Conservation (phyloP, 2,329 filamentous ascomycete species). For the Westerdykella aurantiaca region DNA sequence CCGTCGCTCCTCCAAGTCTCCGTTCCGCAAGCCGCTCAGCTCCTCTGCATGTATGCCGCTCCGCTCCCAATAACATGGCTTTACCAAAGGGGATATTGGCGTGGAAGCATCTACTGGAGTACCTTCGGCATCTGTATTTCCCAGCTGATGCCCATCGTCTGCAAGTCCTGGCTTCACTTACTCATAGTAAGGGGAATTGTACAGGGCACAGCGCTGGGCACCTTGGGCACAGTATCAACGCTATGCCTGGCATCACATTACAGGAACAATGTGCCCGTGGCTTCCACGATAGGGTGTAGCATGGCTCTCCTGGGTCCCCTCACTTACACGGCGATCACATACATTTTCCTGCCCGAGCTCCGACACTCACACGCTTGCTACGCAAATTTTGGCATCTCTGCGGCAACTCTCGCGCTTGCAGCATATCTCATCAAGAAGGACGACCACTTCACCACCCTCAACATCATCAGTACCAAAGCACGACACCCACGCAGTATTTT, state of each 20-base stretch:
- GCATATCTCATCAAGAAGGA: slow-evolving; percentile 5
- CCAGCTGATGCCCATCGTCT: slow-evolving; percentile 2
- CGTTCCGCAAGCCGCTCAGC: slow-evolving; percentile 9
- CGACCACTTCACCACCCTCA: background rate
- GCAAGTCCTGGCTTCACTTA: slow-evolving; percentile 3
- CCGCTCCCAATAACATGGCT: background rate
- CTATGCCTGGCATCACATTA: slow-evolving; percentile 18
- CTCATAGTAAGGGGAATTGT: slow-evolving; percentile 12
- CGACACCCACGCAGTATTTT: background rate
- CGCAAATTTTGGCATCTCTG: slow-evolving; percentile 2
- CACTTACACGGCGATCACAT: slow-evolving; percentile 9
- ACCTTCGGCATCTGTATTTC: background rate
- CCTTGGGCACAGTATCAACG: slow-evolving; percentile 9
- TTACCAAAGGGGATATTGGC: slow-evolving; percentile 5
- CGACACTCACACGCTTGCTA: background rate
- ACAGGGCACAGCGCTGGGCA: slow-evolving; percentile 13
- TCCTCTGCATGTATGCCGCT: slow-evolving; percentile 11
- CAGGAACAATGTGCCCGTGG: slow-evolving; percentile 22
- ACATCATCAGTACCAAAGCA: background rate
- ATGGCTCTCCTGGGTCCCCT: slow-evolving; percentile 13
- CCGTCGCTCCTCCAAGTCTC: slow-evolving; percentile 7
- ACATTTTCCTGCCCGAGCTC: background rate
- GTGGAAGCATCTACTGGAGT: background rate
- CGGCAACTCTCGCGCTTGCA: slow-evolving; percentile 6
- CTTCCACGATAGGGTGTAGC: slow-evolving; percentile 27